A percentile compares a stretch with the other conserved stretches of the same genome.
These are phyloP conservation scores for Coemansia pectinata DNA, from an alignment of 192 early-diverging fungal species.

Conservation along the genomic window DNA sequence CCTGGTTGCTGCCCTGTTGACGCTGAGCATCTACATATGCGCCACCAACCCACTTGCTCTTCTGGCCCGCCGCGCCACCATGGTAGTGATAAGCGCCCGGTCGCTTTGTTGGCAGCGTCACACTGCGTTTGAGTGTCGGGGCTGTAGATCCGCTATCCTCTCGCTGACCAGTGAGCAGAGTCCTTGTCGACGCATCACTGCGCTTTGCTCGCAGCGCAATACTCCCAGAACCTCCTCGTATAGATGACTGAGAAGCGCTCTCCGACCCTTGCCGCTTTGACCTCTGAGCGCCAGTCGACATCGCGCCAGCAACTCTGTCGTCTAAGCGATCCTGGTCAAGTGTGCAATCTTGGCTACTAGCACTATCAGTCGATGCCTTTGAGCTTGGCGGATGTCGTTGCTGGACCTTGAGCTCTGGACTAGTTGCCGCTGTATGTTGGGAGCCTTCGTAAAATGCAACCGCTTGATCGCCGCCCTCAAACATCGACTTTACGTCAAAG, in stretches of 20 bases:
- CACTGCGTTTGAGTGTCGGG: slow-evolving; percentile 40
- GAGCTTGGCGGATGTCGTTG: background rate
- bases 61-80: slow-evolving; percentile 14
- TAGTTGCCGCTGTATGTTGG: background rate
- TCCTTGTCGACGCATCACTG: slow-evolving; percentile 29
- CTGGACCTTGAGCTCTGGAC: background rate
- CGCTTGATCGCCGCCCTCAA: slow-evolving; percentile 16
- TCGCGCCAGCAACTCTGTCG: background rate
- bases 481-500: slow-evolving; percentile 48
- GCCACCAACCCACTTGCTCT: slow-evolving; percentile 42
- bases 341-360: slow-evolving; percentile 4
- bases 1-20: slow-evolving; percentile 12
- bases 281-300: background rate
- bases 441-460: background rate
- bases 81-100: slow-evolving; percentile 6
- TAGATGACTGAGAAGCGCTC: background rate
- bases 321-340: background rate
- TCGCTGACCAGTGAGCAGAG: slow-evolving; percentile 24
- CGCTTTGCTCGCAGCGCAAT: slow-evolving; percentile 35
- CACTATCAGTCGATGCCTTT: slow-evolving; percentile 16
- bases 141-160: slow-evolving; percentile 22
- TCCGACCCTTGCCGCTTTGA: background rate
- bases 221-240: slow-evolving; percentile 3
- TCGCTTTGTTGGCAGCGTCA: slow-evolving; percentile 43
- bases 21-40: slow-evolving; percentile 15